Conservation (phyloP, 2,329 filamentous ascomycete genomes). For the Passalora sequoiae region DNA sequence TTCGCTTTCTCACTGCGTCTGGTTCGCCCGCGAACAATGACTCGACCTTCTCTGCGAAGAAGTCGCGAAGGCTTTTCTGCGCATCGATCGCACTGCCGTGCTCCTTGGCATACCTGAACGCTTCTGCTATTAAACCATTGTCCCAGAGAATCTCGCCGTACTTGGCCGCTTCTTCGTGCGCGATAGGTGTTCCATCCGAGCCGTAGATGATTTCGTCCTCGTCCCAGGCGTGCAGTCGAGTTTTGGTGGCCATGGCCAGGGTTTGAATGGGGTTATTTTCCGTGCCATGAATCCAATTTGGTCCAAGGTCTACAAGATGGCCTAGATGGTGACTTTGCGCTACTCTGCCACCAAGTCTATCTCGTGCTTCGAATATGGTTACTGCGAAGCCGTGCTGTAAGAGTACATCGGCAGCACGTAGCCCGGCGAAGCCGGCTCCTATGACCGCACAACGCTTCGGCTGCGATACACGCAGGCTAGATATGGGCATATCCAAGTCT, state of each 20-base stretch:
- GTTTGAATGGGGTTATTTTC: slow-evolving; percentile 65
- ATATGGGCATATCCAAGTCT: no score
- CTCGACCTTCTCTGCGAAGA: slow-evolving; percentile 49
- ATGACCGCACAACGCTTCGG: no score
- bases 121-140: slow-evolving; percentile 57
- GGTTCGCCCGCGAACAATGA: slow-evolving; percentile 36
- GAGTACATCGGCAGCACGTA: slow-evolving; percentile 66
- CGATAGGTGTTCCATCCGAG: slow-evolving; percentile 51
- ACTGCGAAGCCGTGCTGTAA: slow-evolving; percentile 61
- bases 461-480: no score
- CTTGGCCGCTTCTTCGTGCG: slow-evolving; percentile 34
- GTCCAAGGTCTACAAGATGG: slow-evolving; percentile 41
- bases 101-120: slow-evolving; percentile 62
- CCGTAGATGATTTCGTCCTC: slow-evolving; percentile 53
- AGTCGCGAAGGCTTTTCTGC: slow-evolving; percentile 53
- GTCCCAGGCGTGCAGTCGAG: slow-evolving; percentile 50
- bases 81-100: slow-evolving; percentile 49
- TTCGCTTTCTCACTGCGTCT: slow-evolving; percentile 39
- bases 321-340: slow-evolving; percentile 41
- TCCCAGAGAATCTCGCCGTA: slow-evolving; percentile 56
- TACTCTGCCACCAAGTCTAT: slow-evolving; percentile 61
- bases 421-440: slow-evolving; percentile 64
- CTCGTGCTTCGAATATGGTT: slow-evolving; percentile 63
- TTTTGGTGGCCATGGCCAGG: slow-evolving; percentile 58
- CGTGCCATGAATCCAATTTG: slow-evolving; percentile 79